These are phyloP conservation scores for Pythium pyrilobum DNA, from an alignment of 352 stramenopile genomes.

Conservation along the genomic window DNA sequence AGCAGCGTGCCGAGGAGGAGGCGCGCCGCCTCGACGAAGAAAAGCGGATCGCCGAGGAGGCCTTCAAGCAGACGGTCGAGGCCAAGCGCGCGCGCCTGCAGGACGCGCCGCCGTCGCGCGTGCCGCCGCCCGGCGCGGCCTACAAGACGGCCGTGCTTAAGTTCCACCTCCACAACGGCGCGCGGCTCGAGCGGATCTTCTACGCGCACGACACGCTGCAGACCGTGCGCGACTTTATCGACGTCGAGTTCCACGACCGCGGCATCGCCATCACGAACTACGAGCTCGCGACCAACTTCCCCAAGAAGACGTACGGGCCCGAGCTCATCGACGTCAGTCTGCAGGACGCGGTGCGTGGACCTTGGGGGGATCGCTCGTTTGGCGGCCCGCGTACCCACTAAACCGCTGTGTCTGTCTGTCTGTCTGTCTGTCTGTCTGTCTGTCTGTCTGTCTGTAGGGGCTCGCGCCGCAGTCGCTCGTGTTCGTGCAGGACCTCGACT, in stretches of 20 bases:
- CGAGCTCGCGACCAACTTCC: constrained; percentile 83
- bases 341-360: constrained; percentile 50
- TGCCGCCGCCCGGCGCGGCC: constrained; percentile 35
- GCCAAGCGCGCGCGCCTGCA: constrained; percentile 47
- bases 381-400: neutral
- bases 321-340: constrained; percentile 61
- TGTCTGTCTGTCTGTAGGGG: constrained; percentile 27
- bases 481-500: constrained; percentile 81
- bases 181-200: constrained; percentile 71
- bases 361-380: neutral
- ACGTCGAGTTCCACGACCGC: constrained; percentile 78
- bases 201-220: constrained; percentile 76
- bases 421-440: neutral
- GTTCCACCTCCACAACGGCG: constrained; percentile 80
- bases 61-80: constrained; percentile 40
- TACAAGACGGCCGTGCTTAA: constrained; percentile 76
- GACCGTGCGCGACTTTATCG: constrained; percentile 73
- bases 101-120: constrained; percentile 38
- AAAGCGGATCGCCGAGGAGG: constrained; percentile 25
- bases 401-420: neutral
- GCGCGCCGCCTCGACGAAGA: constrained; percentile 20
- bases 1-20: constrained; percentile 36
- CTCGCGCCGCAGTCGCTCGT: constrained; percentile 70
- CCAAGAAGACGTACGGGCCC: constrained; percentile 64
- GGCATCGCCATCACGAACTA: constrained; percentile 73